phyloP scores from a whole-genome alignment of 2,329 filamentous ascomycete species.

The Aspergillus luchuensis region DNA sequence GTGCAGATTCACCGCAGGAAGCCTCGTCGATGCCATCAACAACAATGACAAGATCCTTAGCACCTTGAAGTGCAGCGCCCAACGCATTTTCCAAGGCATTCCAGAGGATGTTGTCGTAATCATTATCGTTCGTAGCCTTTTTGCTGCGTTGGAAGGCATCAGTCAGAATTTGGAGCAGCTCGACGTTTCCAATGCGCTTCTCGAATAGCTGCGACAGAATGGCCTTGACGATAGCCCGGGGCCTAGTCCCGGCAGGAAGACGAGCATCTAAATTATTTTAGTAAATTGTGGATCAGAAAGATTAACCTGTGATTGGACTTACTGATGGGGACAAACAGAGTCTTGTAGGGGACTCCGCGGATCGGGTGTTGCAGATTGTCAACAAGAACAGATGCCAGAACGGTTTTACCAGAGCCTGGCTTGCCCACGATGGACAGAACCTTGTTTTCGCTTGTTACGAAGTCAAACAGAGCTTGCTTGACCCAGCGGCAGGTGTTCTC shows the following conservation, averaged over 20 bases:
- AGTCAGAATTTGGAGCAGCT: slow-evolving; percentile 38
- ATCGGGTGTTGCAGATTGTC: slow-evolving; percentile 44
- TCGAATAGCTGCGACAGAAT: slow-evolving; percentile 43
- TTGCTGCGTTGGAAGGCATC: slow-evolving; percentile 34
- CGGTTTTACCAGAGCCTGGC: slow-evolving; percentile 43
- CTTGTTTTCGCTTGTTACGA: slow-evolving; percentile 49
- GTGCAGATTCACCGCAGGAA: slow-evolving; percentile 29
- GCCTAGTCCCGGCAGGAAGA: slow-evolving; percentile 34
- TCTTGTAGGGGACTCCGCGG: slow-evolving; percentile 37
- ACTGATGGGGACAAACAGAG: slow-evolving; percentile 43
- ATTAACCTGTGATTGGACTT: slow-evolving; percentile 1
- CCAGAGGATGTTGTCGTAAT: slow-evolving; percentile 43
- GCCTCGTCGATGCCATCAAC: slow-evolving; percentile 44
- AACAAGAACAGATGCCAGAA: slow-evolving; percentile 42
- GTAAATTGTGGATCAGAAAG: not conserved
- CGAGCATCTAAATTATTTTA: slow-evolving; percentile 27
- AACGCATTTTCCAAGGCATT: slow-evolving; percentile 35
- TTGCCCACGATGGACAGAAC: slow-evolving; percentile 49
- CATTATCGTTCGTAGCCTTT: slow-evolving; percentile 24
- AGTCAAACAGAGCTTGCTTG: slow-evolving; percentile 51
- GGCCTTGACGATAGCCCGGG: slow-evolving; percentile 37
- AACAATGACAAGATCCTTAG: slow-evolving; percentile 41
- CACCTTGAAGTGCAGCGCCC: slow-evolving; percentile 28
- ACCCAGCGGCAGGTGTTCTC: slow-evolving; percentile 60
- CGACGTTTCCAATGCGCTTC: slow-evolving; percentile 43